Conservation (phyloP, 2,329 filamentous ascomycete genomes). For the Aspergillus amoenus region DNA sequence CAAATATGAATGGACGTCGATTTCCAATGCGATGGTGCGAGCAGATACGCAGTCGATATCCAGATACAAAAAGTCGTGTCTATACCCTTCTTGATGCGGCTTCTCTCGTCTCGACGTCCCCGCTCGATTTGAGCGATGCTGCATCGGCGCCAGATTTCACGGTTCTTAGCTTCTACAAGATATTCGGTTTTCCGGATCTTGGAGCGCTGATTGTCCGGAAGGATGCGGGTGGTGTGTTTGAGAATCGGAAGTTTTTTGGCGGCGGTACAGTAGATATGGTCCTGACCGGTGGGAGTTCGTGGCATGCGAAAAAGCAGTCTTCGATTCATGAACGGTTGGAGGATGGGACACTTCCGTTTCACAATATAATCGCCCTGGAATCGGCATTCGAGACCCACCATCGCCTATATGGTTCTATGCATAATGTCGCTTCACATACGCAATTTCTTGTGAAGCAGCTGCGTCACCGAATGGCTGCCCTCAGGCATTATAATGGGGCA, state of each 20-base stretch:
- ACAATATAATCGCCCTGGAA: constrained; percentile 82
- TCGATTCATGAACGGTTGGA: constrained; percentile 79
- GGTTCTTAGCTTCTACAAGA: constrained; percentile 89
- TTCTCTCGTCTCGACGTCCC: constrained; percentile 73
- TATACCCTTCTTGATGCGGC: constrained; percentile 81
- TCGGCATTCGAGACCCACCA: constrained; percentile 69
- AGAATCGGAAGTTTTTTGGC: constrained; percentile 77
- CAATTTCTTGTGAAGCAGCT: constrained; percentile 62
- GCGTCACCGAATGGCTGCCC: constrained; percentile 54
- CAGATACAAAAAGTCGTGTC: constrained; percentile 40
- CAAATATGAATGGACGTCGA: constrained; percentile 83
- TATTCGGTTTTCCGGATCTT: constrained; percentile 94
- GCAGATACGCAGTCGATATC: constrained; percentile 42
- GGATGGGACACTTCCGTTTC: constrained; percentile 87
- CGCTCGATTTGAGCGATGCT: constrained; percentile 66
- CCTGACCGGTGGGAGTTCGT: constrained; percentile 70
- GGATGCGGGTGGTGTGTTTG: constrained; percentile 62
- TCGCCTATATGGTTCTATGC: constrained; percentile 70
- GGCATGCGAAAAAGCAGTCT: constrained; percentile 74
- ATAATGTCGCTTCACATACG: constrained; percentile 69
- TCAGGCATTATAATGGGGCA: constrained; percentile 69
- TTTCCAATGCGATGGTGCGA: constrained; percentile 70
- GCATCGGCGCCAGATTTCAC: constrained; percentile 75
- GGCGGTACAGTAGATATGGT: constrained; percentile 94
- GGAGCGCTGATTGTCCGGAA: constrained; percentile 82